These are phyloP conservation scores for Petunia axillaris DNA, from an alignment of 257 asterid genomes.

Conservation along the genomic window DNA sequence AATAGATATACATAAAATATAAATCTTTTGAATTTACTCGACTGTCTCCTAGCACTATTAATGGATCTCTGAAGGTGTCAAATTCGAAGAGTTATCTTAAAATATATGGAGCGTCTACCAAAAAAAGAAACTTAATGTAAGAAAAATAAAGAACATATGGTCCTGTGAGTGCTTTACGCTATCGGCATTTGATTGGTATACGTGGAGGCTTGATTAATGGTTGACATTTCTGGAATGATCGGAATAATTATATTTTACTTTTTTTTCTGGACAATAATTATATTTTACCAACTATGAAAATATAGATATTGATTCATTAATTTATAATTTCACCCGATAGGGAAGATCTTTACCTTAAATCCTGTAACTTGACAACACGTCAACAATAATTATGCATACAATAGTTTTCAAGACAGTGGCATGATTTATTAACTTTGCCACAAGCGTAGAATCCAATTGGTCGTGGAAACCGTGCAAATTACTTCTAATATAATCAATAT, in stretches of 20 bases:
- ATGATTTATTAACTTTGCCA: not conserved
- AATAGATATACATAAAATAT: too few species aligned
- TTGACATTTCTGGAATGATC: constrained; percentile 12
- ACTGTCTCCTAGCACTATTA: not conserved
- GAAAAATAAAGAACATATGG: not conserved
- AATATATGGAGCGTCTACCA: too few species aligned
- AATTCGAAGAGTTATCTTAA: not conserved
- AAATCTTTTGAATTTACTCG: not conserved
- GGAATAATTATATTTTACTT: not conserved
- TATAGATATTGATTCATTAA: not conserved
- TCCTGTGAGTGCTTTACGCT: not conserved
- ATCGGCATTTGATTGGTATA: not conserved
- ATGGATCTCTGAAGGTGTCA: constrained; percentile 1
- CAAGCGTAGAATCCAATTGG: not conserved
- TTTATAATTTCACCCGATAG: not conserved
- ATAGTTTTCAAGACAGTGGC: not conserved
- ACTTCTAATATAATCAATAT: not conserved
- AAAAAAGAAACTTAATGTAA: not conserved
- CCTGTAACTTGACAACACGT: not conserved
- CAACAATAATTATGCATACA: not conserved
- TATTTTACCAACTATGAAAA: not conserved
- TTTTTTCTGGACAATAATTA: too few species aligned
- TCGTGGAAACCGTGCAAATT: not conserved
- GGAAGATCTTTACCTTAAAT: not conserved
- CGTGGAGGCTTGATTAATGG: not conserved